phyloP scores from a whole-genome alignment of 1,139 yeast species.

The Lodderomyces orthopsilosis region DNA sequence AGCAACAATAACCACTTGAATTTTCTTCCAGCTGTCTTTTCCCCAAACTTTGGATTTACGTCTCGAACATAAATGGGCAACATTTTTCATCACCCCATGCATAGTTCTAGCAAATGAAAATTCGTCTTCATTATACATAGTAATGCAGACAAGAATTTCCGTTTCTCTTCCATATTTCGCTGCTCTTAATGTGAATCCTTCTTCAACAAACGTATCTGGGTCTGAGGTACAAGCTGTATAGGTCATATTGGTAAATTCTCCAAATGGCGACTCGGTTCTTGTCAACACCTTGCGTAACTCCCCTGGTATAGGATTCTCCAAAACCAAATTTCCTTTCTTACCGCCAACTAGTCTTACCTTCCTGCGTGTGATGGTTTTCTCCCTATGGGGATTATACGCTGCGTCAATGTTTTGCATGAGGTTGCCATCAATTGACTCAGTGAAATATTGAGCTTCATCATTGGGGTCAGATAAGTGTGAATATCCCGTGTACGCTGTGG shows the following conservation, averaged over 20 bases:
- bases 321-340: slow-evolving; percentile 71
- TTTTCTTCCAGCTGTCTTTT: slow-evolving; percentile 91
- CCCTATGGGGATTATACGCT: slow-evolving; percentile 39
- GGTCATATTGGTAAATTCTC: slow-evolving; percentile 91
- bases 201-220: slow-evolving; percentile 76
- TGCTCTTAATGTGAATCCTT: slow-evolving; percentile 83
- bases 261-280: slow-evolving; percentile 69
- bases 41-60: slow-evolving; percentile 89
- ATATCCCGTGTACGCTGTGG: slow-evolving; percentile 38
- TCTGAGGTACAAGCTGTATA: slow-evolving; percentile 91
- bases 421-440: slow-evolving; percentile 44
- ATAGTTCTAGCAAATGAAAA: slow-evolving; percentile 83
- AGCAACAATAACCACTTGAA: slow-evolving; percentile 84
- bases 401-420: slow-evolving; percentile 36
- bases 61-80: slow-evolving; percentile 82
- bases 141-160: slow-evolving; percentile 83
- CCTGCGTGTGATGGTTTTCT: slow-evolving; percentile 35
- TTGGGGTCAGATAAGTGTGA: slow-evolving; percentile 27
- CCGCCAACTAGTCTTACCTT: slow-evolving; percentile 63
- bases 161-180: slow-evolving; percentile 84
- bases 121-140: slow-evolving; percentile 97
- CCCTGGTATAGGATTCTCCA: slow-evolving; percentile 91
- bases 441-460: slow-evolving; percentile 38
- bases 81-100: slow-evolving; percentile 89
- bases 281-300: slow-evolving; percentile 77